A percentile compares a stretch with the other conserved stretches of the same genome.
Conservation (phyloP, 768 basidiomycete species). For the Chalciporus sphaerocephalus region DNA sequence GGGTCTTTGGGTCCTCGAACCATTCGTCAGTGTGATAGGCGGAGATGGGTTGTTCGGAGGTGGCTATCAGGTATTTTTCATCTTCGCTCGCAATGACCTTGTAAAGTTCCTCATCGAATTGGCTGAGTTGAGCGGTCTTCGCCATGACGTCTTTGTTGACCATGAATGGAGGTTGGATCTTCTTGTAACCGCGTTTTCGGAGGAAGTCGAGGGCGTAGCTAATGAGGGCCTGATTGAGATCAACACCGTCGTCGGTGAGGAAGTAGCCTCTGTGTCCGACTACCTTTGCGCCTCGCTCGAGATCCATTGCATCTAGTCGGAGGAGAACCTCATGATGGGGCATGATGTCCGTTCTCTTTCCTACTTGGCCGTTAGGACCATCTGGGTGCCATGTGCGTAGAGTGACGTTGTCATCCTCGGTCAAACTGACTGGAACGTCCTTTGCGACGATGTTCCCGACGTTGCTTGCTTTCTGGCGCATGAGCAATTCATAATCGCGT, state of each 20-base stretch:
- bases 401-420: conserved; percentile 92
- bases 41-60: conserved; percentile 98
- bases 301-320: conserved; percentile 91
- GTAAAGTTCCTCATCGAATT: conserved; percentile 98
- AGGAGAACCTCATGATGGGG: conserved; percentile 98
- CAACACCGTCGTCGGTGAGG: conserved; percentile 91
- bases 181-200: conserved; percentile 77
- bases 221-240: conserved; percentile 95
- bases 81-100: conserved; percentile 90
- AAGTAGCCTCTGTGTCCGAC: conserved; percentile 96
- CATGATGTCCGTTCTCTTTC: conserved; percentile 72
- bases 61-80: conserved; percentile 98
- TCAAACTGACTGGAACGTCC: conserved; percentile 76
- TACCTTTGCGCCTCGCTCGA: conserved; percentile 92
- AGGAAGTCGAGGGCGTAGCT: conserved; percentile 94
- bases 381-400: conserved; percentile 84
- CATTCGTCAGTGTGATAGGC: conserved; percentile 94
- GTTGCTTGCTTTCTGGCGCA: conserved; percentile 75
- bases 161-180: conserved; percentile 95
- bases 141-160: conserved; percentile 98
- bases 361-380: conserved; percentile 66
- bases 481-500: conserved; percentile 67
- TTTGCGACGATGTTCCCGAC: conserved; percentile 94
- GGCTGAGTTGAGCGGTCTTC: conserved; percentile 95
- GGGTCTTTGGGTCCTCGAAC: conserved; percentile 89